Evolutionary conservation across 140 eudicot genomes (phyloP), one percentile per base, ranked within the genome.

Genomic region (Erigeron philadelphicus): DNA sequence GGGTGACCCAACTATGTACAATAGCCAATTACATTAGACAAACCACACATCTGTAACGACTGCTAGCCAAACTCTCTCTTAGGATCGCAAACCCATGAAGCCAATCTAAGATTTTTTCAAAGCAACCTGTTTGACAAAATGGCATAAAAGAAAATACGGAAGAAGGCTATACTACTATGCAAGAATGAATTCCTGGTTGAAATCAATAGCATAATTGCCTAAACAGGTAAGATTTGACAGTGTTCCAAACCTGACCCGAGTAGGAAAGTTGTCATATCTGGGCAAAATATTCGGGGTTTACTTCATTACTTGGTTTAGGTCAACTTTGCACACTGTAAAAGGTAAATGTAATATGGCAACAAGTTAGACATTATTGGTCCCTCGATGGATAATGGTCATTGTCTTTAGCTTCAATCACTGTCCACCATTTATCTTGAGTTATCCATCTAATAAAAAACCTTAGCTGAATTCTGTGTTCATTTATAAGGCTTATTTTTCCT

Each of bases 381-480:
- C 44, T 43, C 6, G 31, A 6, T 45, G 66, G 67, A 71, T 58
- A 45, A 44, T 11, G 8, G 42, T 54, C 43, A n/a, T 71, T 46
- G 76, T 47, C 68, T 31, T 25, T n/a, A 44, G 45, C 45, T 57
- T 71, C 68, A 57, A 35, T 25, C 49, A 23, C 15, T 23, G 13
- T 71, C 16, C 49, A 59, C 11, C 48, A 15, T 72, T 45, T 25
- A 61, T 72, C 75, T 57, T 58, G 64, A 59, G 8, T 40, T 9
- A 58, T 59, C 57, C 57, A 15, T 52, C 17, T 3, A 49, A 12
- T 1, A 5, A 49, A 11, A 5, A 3, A 1, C 13, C 15, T 40
- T 25, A 41, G 63, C n/a, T 52, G 13, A 46, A 25, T 45, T 21
- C 19, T 17, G 43, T 70, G 25, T 43, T 42, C 5, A 4, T 31